phyloP scores from a whole-genome alignment of 306 rosid species.

The Delonix regia region DNA sequence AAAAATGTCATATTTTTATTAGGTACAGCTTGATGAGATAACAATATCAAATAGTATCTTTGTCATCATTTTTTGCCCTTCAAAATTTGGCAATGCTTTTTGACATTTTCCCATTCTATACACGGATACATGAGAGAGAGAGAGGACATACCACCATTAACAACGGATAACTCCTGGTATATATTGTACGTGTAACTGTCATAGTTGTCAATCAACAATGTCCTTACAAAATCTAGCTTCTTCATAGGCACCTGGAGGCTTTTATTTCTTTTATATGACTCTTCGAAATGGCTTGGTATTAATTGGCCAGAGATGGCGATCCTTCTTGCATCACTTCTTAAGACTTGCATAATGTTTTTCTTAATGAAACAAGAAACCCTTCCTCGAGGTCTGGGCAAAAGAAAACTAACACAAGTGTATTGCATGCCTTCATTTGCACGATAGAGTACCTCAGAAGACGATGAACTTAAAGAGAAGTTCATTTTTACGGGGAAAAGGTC shows the following conservation, averaged over 20 bases:
- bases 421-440: conserved; percentile 50
- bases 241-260: conserved; percentile 37
- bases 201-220: conserved; percentile 95
- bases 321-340: conserved; percentile 43
- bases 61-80: background rate
- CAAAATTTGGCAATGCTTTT: background rate
- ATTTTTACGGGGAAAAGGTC: conserved; percentile 38
- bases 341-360: conserved; percentile 42
- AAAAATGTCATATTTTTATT: background rate
- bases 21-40: background rate
- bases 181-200: conserved; percentile 98
- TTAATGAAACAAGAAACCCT: conserved; percentile 49
- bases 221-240: conserved; percentile 71
- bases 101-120: background rate
- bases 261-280: conserved; percentile 50
- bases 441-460: conserved; percentile 51
- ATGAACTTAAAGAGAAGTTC: conserved; percentile 51
- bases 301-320: conserved; percentile 51
- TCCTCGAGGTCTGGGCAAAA: conserved; percentile 35
- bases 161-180: conserved; percentile 86
- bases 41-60: background rate
- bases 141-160: conserved; percentile 80
- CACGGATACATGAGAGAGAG: conserved; percentile 19
- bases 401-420: conserved; percentile 35
- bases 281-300: conserved; percentile 57